These are phyloP conservation scores for Phyllostachys edulis DNA, from an alignment of 176 grass and related monocot species.

Conservation along the genomic window DNA sequence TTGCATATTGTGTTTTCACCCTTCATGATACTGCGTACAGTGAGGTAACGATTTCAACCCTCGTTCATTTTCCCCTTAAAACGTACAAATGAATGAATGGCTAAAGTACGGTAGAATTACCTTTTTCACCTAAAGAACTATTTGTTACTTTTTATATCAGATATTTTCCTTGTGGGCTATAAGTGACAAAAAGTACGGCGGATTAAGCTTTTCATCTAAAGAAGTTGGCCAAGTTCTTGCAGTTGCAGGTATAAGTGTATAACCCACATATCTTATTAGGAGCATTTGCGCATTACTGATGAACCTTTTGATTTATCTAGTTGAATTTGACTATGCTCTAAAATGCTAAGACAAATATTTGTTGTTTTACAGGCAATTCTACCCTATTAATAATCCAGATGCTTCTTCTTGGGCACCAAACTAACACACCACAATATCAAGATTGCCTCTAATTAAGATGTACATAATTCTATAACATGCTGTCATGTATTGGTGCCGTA, in stretches of 20 bases:
- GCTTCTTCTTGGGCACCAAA: neutral
- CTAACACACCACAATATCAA: neutral
- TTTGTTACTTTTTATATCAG: neutral
- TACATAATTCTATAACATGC: neutral
- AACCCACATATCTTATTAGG: neutral
- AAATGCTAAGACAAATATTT: neutral
- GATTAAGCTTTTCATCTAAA: slow-evolving; percentile 63
- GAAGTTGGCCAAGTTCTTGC: slow-evolving; percentile 63
- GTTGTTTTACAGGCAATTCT: neutral
- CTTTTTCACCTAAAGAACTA: slow-evolving; percentile 41
- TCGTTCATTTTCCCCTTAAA: too few relatives aligned
- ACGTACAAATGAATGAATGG: too few relatives aligned
- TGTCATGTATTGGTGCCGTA: neutral
- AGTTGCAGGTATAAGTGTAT: slow-evolving; percentile 45
- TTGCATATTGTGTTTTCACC: slow-evolving; percentile 62
- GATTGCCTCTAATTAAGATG: neutral
- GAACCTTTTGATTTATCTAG: neutral
- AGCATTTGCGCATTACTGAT: neutral
- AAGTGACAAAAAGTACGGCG: slow-evolving; percentile 59
- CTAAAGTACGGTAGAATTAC: slow-evolving; percentile 33
- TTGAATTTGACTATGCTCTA: too few relatives aligned
- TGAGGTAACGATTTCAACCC: slow-evolving; percentile 50
- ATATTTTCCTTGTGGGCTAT: slow-evolving; percentile 76
- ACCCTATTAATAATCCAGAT: neutral
- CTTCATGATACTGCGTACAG: slow-evolving; percentile 76